phyloP scores from a whole-genome alignment of 768 basidiomycete species.

The Auricularia cornea region DNA sequence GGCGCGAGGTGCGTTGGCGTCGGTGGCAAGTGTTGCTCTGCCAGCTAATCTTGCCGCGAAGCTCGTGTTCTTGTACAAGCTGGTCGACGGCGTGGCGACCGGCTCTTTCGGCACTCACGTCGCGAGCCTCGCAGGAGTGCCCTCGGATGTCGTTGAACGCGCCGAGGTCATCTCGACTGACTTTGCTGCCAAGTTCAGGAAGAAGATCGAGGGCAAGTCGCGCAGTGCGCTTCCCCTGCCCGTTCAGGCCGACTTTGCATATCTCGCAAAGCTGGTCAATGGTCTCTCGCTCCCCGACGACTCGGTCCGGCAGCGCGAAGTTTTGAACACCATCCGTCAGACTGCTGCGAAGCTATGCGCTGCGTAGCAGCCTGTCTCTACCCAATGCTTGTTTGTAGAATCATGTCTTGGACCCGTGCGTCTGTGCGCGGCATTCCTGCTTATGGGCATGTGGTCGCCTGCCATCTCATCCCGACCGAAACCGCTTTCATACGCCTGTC shows the following conservation, averaged over 20 bases:
- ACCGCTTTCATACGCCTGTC: background rate
- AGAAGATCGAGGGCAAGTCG: slow-evolving; percentile 58
- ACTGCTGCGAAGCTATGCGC: background rate
- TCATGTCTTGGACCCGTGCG: no score
- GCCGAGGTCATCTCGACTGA: slow-evolving; percentile 82
- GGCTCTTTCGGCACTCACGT: slow-evolving; percentile 93
- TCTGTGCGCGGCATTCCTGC: no score
- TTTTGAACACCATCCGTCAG: background rate
- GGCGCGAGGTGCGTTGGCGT: slow-evolving; percentile 55
- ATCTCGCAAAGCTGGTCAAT: slow-evolving; percentile 37
- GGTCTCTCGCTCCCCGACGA: background rate
- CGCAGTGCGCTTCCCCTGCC: slow-evolving; percentile 62
- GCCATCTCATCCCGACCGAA: no score
- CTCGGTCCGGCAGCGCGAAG: background rate
- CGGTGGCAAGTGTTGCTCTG: background rate
- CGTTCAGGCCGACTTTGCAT: slow-evolving; percentile 86
- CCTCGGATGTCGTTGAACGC: slow-evolving; percentile 72
- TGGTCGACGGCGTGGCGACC: slow-evolving; percentile 77
- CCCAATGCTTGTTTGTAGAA: no score
- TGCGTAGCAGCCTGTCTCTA: background rate
- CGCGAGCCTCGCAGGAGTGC: slow-evolving; percentile 90
- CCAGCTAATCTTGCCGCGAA: slow-evolving; percentile 24
- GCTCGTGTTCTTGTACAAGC: slow-evolving; percentile 93
- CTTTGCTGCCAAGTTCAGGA: slow-evolving; percentile 83
- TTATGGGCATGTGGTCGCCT: background rate